phyloP scores from a whole-genome alignment of 306 rosid species.

The Dryas alaskensis region DNA sequence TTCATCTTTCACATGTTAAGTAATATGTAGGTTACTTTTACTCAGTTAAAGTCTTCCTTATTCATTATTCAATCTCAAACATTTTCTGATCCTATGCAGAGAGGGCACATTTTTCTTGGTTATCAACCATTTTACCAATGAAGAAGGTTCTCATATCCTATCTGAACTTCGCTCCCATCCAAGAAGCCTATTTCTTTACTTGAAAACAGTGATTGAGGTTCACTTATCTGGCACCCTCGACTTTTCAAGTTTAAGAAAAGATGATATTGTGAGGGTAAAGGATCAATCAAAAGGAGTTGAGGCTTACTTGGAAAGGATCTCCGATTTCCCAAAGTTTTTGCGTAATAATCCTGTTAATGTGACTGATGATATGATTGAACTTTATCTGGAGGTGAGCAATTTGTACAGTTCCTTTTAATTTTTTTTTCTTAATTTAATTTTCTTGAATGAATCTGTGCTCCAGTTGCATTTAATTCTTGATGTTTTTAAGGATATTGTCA shows the following conservation, averaged over 20 bases:
- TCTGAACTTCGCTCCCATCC: slow-evolving; percentile 68
- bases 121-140: slow-evolving; percentile 50
- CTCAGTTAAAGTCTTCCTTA: slow-evolving; percentile 2
- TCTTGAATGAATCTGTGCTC: slow-evolving; percentile 10
- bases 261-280: slow-evolving; percentile 41
- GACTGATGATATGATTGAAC: slow-evolving; percentile 88
- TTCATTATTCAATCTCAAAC: slow-evolving; percentile 22
- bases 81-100: slow-evolving; percentile 43
- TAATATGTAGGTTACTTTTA: not conserved
- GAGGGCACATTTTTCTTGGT: slow-evolving; percentile 77
- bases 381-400: slow-evolving; percentile 80
- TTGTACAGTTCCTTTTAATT: slow-evolving; percentile 10
- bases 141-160: slow-evolving; percentile 64
- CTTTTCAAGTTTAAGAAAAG: slow-evolving; percentile 58
- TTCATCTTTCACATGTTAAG: not conserved
- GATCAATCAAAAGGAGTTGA: slow-evolving; percentile 51
- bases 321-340: slow-evolving; percentile 74
- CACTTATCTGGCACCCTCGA: slow-evolving; percentile 78
- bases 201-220: slow-evolving; percentile 83
- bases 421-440: slow-evolving; percentile 2
- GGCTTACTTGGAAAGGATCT: slow-evolving; percentile 67
- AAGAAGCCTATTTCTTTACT: slow-evolving; percentile 80
- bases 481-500: slow-evolving; percentile 9
- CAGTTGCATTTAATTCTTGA: slow-evolving; percentile 12
- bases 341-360: slow-evolving; percentile 68